Base-by-base conservation (phyloP, 164 flowering plant species). In the Taxillus chinensis region DNA sequence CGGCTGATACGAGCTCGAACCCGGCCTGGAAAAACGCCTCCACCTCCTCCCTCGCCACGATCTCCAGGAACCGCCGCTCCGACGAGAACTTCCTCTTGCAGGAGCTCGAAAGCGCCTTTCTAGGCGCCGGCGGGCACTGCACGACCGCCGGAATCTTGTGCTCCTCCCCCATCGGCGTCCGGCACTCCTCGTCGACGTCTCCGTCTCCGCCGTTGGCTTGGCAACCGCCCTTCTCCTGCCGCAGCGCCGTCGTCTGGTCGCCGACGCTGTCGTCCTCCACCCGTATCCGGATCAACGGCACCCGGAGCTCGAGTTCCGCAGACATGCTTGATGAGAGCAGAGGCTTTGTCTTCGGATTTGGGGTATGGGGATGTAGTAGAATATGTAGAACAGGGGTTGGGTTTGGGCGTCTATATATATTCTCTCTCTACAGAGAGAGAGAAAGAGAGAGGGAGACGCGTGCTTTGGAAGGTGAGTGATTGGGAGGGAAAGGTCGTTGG, bases 101-200 rank as follows among this genome's bases (percentile, higher is more conserved):
- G 15, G 53, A 42, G 0, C 27, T 11, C 56, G 38, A 41, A 7
- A 4, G 39, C 5, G 54, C 58, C 68, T 77, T 77, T 55, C 62
- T 45, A 3, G 80, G 80, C 45, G 78, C 72, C 43, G 80, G 78
- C 7, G 80, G 80, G 49, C 80, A 77, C 60, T 17, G 62, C 3
- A 61, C 57, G 8, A 63, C 56, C 13, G 40, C 41, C n/a, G 80
- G 78, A 41, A 77, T 77, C 72, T 59, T 68, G 59, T 69, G 61
- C 9, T 67, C 66, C 11, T 57, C 59, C 0, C 74, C 64, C 7
- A 64, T 74, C 6, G 80, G 80, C 14, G 80, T 77, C 13, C 39
- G 59, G 55, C 76, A 72, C 10, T 45, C 62, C 27, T 27, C 27
- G 27, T 27, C 27, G 27, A 0, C 27, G 27, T 27, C n/a, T n/a